phyloP scores from a whole-genome alignment of 371 early-diverging fungal species.

The Zopfochytrium polystomum region DNA sequence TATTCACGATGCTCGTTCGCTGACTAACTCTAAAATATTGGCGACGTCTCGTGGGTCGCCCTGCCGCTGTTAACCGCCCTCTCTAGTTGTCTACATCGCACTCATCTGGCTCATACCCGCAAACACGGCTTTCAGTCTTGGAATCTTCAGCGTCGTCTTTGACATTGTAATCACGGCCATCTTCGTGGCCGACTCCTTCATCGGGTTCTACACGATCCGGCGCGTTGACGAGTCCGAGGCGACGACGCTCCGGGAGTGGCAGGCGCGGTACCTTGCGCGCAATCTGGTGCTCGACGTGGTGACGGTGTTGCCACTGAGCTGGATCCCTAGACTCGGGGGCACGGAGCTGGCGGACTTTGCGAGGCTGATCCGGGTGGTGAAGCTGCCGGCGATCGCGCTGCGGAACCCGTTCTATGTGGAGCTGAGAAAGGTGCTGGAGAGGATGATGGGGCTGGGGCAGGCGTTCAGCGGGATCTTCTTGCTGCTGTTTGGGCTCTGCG shows the following conservation, averaged over 20 bases:
- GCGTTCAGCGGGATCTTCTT: constrained; percentile 21
- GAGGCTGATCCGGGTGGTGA: constrained; percentile 5
- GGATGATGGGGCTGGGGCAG: constrained; percentile 23
- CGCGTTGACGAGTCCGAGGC: constrained; percentile 7
- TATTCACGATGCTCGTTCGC: background rate
- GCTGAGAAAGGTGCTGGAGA: constrained; percentile 4
- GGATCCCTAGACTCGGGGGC: constrained; percentile 4
- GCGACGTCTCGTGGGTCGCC: constrained; percentile 17
- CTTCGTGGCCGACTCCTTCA: background rate
- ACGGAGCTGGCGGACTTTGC: constrained; percentile 7
- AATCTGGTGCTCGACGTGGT: constrained; percentile 28
- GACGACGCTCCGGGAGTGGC: constrained; percentile 8
- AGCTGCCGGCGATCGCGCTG: background rate
- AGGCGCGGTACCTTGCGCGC: constrained; percentile 9
- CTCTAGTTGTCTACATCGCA: constrained; percentile 16
- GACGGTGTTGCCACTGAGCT: constrained; percentile 27
- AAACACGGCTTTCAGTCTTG: background rate
- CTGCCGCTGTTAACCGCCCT: constrained; percentile 8
- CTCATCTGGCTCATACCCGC: background rate
- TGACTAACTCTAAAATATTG: background rate
- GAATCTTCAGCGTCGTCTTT: background rate
- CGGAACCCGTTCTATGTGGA: background rate
- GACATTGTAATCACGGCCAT: constrained; percentile 3
- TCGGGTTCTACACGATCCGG: constrained; percentile 8
- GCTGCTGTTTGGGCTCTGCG: constrained; percentile 13